Conservation (phyloP, 2,329 filamentous ascomycete genomes). For the Phialophora expanda region DNA sequence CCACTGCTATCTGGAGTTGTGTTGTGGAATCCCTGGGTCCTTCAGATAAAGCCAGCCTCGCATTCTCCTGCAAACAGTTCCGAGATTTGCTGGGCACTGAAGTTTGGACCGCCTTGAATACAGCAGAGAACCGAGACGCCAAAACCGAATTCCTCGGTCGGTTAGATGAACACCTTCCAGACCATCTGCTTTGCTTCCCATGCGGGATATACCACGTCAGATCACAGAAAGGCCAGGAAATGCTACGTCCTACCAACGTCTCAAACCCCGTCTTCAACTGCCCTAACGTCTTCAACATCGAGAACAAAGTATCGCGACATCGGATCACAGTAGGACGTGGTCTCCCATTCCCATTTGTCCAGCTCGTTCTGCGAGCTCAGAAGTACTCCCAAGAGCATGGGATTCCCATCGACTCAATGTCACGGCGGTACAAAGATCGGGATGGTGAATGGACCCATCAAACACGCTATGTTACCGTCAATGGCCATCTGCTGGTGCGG, state of each 20-base stretch:
- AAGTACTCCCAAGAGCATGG: conserved; percentile 57
- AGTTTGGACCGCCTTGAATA: conserved; percentile 44
- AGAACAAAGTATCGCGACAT: conserved; percentile 55
- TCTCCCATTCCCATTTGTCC: conserved; percentile 64
- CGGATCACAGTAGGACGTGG: conserved; percentile 61
- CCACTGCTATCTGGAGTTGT: conserved; percentile 53
- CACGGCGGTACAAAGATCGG: conserved; percentile 59
- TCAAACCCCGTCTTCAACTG: conserved; percentile 64
- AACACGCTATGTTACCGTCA: conserved; percentile 60
- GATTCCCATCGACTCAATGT: conserved; percentile 54
- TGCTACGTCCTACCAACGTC: conserved; percentile 58
- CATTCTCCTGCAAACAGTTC: conserved; percentile 56
- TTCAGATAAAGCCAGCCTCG: conserved; percentile 56
- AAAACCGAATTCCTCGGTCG: conserved; percentile 58
- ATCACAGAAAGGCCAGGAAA: conserved; percentile 59
- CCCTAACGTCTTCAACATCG: conserved; percentile 58
- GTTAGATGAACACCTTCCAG: conserved; percentile 59
- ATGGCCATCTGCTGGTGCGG: conserved; percentile 63
- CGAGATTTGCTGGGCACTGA: conserved; percentile 49
- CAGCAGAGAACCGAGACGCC: conserved; percentile 52
- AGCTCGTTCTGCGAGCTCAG: conserved; percentile 59
- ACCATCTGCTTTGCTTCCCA: conserved; percentile 64
- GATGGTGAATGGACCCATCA: conserved; percentile 59
- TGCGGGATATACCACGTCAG: conserved; percentile 63
- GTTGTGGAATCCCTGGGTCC: conserved; percentile 52